These are phyloP conservation scores for Alternaria sp. DNA, from an alignment of 2,329 filamentous ascomycete species.

Conservation along the genomic window DNA sequence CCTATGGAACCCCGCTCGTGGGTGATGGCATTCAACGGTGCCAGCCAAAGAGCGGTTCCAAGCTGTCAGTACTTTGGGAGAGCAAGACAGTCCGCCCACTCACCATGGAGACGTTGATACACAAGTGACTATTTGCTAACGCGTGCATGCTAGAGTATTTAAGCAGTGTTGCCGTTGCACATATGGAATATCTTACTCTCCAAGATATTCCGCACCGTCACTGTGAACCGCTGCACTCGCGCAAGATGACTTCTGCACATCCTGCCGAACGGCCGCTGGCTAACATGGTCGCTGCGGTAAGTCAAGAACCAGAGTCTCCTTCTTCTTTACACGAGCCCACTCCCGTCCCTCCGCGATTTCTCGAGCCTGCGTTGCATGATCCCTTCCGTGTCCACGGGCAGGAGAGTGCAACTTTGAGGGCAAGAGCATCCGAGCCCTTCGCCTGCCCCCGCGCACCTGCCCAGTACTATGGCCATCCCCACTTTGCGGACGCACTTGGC, in stretches of 20 bases:
- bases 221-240: slow-evolving; percentile 34
- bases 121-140: slow-evolving; percentile 4
- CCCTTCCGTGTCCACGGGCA: slow-evolving; percentile 2
- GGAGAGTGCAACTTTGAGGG: not conserved
- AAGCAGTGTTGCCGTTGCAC: slow-evolving; percentile 6
- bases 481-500: not conserved
- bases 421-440: not conserved
- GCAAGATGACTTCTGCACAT: slow-evolving; percentile 37
- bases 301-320: slow-evolving; percentile 19
- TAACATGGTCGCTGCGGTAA: slow-evolving; percentile 39
- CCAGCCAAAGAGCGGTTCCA: slow-evolving; percentile 12
- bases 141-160: slow-evolving; percentile 17
- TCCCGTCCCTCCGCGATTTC: not conserved
- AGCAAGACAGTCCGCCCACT: slow-evolving; percentile 2
- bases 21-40: slow-evolving; percentile 6
- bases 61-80: slow-evolving; percentile 20
- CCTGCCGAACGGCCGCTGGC: slow-evolving; percentile 30
- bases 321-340: slow-evolving; percentile 6
- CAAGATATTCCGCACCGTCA: slow-evolving; percentile 48
- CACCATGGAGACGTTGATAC: slow-evolving; percentile 11
- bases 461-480: not conserved
- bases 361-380: slow-evolving; percentile 2
- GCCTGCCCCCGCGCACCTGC: not conserved
- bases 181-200: slow-evolving; percentile 49
- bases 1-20: slow-evolving; percentile 7